Conservation (phyloP, 2,329 filamentous ascomycete species). For the Emergomyces pasteurianus region DNA sequence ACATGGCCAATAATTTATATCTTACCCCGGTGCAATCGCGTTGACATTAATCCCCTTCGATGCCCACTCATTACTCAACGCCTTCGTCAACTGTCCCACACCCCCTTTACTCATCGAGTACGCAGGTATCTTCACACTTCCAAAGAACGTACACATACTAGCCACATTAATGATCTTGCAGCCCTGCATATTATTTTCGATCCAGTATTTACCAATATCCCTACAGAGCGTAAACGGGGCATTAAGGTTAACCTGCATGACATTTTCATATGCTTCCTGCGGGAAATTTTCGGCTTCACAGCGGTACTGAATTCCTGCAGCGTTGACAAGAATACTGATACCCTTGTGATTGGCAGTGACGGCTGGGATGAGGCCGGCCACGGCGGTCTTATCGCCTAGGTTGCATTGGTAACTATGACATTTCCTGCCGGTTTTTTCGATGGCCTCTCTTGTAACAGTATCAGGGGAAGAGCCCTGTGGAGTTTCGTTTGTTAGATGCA, state of each 20-base stretch:
- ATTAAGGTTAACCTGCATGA: conserved; percentile 77
- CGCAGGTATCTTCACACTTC: conserved; percentile 74
- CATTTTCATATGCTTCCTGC: conserved; percentile 62
- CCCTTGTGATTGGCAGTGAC: conserved; percentile 28
- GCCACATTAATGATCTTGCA: conserved; percentile 65
- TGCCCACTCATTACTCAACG: conserved; percentile 76
- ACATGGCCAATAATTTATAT: background rate
- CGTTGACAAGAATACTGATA: conserved; percentile 72
- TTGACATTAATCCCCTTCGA: conserved; percentile 68
- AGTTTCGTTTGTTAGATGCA: too few relatives aligned
- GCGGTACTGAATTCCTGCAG: conserved; percentile 71
- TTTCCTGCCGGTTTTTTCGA: conserved; percentile 28
- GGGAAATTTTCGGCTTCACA: conserved; percentile 66
- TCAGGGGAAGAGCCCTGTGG: conserved; percentile 22
- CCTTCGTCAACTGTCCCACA: conserved; percentile 73
- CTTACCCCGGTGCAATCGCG: conserved; percentile 74
- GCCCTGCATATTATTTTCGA: conserved; percentile 49
- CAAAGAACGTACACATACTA: conserved; percentile 70
- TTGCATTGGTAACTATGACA: conserved; percentile 33
- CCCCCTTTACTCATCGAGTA: conserved; percentile 81
- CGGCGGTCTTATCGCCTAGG: conserved; percentile 29
- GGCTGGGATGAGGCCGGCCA: conserved; percentile 29
- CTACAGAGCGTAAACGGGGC: conserved; percentile 68
- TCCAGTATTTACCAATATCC: conserved; percentile 69
- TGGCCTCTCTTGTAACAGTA: conserved; percentile 30